These are phyloP conservation scores for Rhizoctonia solani DNA, from an alignment of 1,284 basidiomycete genomes.

Conservation along the genomic window DNA sequence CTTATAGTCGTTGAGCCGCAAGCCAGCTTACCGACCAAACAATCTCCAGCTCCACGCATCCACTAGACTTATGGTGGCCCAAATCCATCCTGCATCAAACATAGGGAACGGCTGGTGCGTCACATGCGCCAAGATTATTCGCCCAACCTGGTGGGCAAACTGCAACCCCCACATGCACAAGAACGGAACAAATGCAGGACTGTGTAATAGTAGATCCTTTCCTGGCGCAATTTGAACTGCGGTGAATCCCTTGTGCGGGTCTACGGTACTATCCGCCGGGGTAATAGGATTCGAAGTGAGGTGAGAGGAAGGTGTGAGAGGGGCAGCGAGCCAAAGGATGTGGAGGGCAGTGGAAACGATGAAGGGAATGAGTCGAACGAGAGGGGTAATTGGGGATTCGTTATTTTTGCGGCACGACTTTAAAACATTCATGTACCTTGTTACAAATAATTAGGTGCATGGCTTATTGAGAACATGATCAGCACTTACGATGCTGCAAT, in stretches of 20 bases:
- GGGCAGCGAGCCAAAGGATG: constrained; percentile 73
- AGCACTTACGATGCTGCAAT: constrained; percentile 66
- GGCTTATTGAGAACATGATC: not conserved
- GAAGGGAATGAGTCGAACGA: constrained; percentile 82
- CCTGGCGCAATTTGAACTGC: constrained; percentile 22
- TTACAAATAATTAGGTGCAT: not conserved
- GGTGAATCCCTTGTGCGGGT: constrained; percentile 35
- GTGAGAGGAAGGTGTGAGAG: constrained; percentile 51
- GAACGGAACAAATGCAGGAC: constrained; percentile 80
- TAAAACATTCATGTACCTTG: constrained; percentile 74
- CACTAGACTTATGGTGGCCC: constrained; percentile 74
- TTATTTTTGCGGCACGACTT: constrained; percentile 53
- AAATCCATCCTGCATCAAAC: constrained; percentile 87
- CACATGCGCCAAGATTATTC: constrained; percentile 93
- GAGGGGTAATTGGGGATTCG: constrained; percentile 57
- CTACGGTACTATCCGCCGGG: constrained; percentile 32
- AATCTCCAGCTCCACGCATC: constrained; percentile 79
- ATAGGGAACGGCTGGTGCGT: constrained; percentile 83
- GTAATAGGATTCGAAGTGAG: constrained; percentile 54
- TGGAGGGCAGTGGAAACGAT: constrained; percentile 70
- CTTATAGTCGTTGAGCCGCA: constrained; percentile 32
- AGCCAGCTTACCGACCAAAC: constrained; percentile 62
- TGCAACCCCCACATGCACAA: constrained; percentile 87
- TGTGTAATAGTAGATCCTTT: constrained; percentile 47
- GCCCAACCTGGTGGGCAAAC: constrained; percentile 85